Base-by-base conservation (phyloP, 1,284 basidiomycete genomes). In the Cronartium quercuum region DNA sequence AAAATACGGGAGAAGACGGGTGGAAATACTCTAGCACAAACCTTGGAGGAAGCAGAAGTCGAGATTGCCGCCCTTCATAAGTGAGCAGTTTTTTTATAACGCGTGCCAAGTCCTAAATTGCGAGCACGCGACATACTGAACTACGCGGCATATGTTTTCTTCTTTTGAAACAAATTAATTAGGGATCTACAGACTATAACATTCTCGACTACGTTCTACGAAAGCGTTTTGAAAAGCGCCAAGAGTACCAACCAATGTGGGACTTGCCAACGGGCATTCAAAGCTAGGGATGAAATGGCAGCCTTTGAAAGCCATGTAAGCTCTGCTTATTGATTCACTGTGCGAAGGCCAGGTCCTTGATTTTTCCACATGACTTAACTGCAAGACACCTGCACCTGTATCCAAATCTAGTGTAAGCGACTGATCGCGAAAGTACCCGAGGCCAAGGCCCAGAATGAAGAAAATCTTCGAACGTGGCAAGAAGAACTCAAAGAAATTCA, bases 201-300 rank as follows among this genome's bases (percentile, higher is more conserved):
- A 21, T 81, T 80, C 21, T 77, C 82, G 21, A 78, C 78, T 10
- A 78, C 85, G 6, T 87, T 91, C 38, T 93, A 89, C 79, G 84
- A 89, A 70, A 82, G 83, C 1, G 82, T 94, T 34, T 84, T 92
- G 10, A 83, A 84, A 29, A 82, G 83, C 0, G 91, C 89, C 21
- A 87, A 87, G 80, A 82, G 84, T 41, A 86, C 88, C 77, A 88
- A 90, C 78, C 83, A 85, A 2, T 98, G 94, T 79, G 84, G 87
- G 24, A 88, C 88, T 3, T 97, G 94, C 81, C 87, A 88, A 77
- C 87, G 94, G 5, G 84, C 84, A 37, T 84, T 97, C 79, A 83
- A 86, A 21, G 41, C n/a, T 21, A 84, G 86, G 40, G 81, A 84
- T 9, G 92, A 94, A 76, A 77, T 81, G 65, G 77, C 76, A 3